Base-by-base conservation (phyloP, 306 rosid genomes). In the Rosa lucieae region DNA sequence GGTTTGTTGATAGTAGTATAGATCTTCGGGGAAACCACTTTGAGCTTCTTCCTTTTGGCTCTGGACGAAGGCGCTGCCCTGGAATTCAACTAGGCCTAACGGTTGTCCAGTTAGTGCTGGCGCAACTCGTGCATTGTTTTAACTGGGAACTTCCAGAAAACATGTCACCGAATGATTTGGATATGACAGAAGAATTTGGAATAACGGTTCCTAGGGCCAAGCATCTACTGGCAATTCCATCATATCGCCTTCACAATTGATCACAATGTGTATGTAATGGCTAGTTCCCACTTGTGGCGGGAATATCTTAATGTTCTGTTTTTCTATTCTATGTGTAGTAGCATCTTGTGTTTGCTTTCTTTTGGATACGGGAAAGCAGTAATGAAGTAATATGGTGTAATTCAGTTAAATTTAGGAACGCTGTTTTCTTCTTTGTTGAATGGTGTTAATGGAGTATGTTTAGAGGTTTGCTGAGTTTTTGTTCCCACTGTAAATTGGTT, bases 1-100 rank as follows among this genome's bases (percentile, higher is more conserved):
- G 70, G n/a, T 65, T 65, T 1, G 21, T 35, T 6, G 70, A 23
- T 15, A 35, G 44, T 35, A 10, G 5, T 65, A 32, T 65, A 65
- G 70, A 65, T 65, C 21, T 65, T 37, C 23, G 10, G 12, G 70
- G 70, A 15, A 35, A 65, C 70, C 46, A 65, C 46, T 65, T 65
- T 17, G 70, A 35, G 23, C 70, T 65, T 6, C 43, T 65, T 37
- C 70, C 70, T 5, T 65, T 65, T 65, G 70, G 70, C 21, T 65
- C 46, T 65, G 46, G 46, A 35, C 46, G 70, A 37, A 65, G 70
- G 37, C 10, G 12, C 35, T 65, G 70, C 70, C 70, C 70, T 2
- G 44, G 11, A 15, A 35, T 35, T 5, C 21, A 35, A 37, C 8
- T 62, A 62, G 68, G 68, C 42, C 42, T 62, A 29, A 62, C 42